A percentile compares a stretch with the other conserved stretches of the same genome.
Evolutionary conservation across 2,329 filamentous ascomycete species (phyloP).

Genomic region (Claviceps sp.): DNA sequence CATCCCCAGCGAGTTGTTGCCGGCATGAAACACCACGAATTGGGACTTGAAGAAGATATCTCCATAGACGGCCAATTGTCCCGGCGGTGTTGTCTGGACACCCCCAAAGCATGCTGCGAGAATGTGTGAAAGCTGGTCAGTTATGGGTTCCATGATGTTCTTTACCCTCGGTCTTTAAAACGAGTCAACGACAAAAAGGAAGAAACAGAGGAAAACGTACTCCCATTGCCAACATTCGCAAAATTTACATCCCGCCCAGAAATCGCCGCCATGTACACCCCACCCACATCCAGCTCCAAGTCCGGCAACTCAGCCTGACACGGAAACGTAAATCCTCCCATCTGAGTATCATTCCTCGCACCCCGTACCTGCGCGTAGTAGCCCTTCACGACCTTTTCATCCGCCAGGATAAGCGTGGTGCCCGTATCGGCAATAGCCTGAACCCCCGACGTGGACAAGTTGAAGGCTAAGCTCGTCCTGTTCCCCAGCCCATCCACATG

Average conservation of each 20-base stretch:
- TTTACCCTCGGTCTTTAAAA: background rate
- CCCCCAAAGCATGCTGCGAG: conserved; percentile 51
- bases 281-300: conserved; percentile 41
- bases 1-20: conserved; percentile 40
- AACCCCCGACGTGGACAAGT: conserved; percentile 27
- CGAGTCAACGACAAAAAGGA: background rate
- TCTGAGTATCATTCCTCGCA: conserved; percentile 18
- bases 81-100: conserved; percentile 43
- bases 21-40: conserved; percentile 43
- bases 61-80: conserved; percentile 45
- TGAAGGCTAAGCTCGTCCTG: conserved; percentile 9
- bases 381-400: conserved; percentile 32
- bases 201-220: conserved; percentile 20
- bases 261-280: conserved; percentile 40
- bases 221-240: conserved; percentile 32
- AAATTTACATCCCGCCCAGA: conserved; percentile 42
- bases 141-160: background rate
- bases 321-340: conserved; percentile 31
- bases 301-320: conserved; percentile 32
- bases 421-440: conserved; percentile 39
- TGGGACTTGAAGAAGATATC: conserved; percentile 50
- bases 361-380: conserved; percentile 34
- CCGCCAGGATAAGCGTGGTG: conserved; percentile 49
- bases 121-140: background rate
- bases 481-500: background rate